Conservation (phyloP, 1,284 basidiomycete genomes). For the Gastroboletus turbinatus region DNA sequence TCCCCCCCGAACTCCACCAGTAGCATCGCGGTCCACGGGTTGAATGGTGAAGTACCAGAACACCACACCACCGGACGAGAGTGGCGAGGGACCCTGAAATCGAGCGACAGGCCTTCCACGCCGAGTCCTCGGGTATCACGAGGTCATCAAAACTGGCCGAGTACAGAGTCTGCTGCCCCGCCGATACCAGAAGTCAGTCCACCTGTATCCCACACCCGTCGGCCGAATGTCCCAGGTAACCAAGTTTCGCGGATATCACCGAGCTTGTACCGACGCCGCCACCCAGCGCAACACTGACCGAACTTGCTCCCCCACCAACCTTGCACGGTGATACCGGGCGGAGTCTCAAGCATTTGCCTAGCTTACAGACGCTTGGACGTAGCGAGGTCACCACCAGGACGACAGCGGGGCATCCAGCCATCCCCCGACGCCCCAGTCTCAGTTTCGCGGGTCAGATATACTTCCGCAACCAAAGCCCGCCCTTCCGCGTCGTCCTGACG, state of each 20-base stretch:
- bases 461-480: neutral
- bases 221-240: slow-evolving; percentile 30
- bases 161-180: slow-evolving; percentile 16
- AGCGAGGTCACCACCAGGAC: neutral
- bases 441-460: slow-evolving; percentile 2
- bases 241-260: slow-evolving; percentile 21
- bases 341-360: slow-evolving; percentile 25
- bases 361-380: slow-evolving; percentile 17
- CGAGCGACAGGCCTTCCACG: slow-evolving; percentile 16
- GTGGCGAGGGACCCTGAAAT: slow-evolving; percentile 12
- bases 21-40: slow-evolving; percentile 10
- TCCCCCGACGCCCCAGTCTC: slow-evolving; percentile 21
- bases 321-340: slow-evolving; percentile 9
- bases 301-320: slow-evolving; percentile 22
- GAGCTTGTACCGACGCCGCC: slow-evolving; percentile 19
- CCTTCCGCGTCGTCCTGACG: slow-evolving; percentile 3
- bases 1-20: slow-evolving; percentile 15
- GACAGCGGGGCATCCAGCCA: neutral
- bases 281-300: slow-evolving; percentile 7
- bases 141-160: slow-evolving; percentile 23
- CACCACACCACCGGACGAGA: slow-evolving; percentile 7
- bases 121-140: slow-evolving; percentile 23
- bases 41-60: slow-evolving; percentile 3
- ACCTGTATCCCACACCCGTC: slow-evolving; percentile 10
- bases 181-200: slow-evolving; percentile 13